These are phyloP conservation scores for Wallacemonas sp. DNA, from an alignment of 208 protist species.

Conservation along the genomic window DNA sequence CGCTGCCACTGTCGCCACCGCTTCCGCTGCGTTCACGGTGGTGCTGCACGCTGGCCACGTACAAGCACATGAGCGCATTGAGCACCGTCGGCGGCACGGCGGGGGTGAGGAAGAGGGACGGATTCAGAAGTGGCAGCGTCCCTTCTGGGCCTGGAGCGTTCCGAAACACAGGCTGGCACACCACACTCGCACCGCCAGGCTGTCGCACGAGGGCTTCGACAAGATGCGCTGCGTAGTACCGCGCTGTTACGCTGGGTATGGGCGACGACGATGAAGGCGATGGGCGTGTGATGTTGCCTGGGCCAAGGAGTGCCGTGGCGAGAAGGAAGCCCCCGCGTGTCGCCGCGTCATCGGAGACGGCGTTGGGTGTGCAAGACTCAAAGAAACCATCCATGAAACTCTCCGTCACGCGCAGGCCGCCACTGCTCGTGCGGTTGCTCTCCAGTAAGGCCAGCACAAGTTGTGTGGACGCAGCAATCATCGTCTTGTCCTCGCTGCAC, in stretches of 20 bases:
- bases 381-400: conserved; percentile 10
- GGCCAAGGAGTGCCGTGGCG: conserved; percentile 1
- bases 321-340: conserved; percentile 2
- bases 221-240: conserved; percentile 77
- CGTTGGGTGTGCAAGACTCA: conserved; percentile 4
- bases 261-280: too few species aligned
- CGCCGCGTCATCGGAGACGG: not conserved
- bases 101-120: not conserved
- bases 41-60: not conserved
- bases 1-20: not conserved
- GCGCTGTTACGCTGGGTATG: conserved; percentile 24
- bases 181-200: conserved; percentile 14
- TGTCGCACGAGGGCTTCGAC: conserved; percentile 42
- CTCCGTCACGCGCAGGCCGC: conserved; percentile 5
- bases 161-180: conserved; percentile 4
- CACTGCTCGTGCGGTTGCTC: not conserved
- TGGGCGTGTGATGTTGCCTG: too few species aligned
- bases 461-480: conserved; percentile 49
- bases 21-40: not conserved
- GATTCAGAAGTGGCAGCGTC: not conserved
- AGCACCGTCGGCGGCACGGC: conserved; percentile 9
- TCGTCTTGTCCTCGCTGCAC: conserved; percentile 45
- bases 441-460: conserved; percentile 36
- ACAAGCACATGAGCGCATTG: conserved; percentile 13
- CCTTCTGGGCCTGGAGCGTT: not conserved